Conservation (phyloP, 345 rosid genomes). For the Linum trigynum region DNA sequence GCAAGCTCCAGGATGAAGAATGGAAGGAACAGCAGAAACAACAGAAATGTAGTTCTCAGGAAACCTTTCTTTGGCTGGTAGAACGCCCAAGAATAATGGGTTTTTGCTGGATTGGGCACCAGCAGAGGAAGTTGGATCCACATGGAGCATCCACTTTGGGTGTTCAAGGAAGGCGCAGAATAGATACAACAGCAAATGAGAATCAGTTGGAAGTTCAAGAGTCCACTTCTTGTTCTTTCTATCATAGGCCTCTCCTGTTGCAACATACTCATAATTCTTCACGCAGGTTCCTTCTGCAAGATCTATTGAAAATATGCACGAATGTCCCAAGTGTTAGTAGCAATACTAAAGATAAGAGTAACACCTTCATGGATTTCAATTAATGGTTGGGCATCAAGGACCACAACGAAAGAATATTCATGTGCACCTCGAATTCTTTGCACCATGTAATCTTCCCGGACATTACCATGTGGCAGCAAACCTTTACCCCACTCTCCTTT, state of each 20-base stretch:
- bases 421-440: slow-evolving; percentile 62
- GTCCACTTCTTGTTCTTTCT: slow-evolving; percentile 66
- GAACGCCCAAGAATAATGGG: slow-evolving; percentile 68
- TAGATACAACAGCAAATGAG: slow-evolving; percentile 76
- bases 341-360: slow-evolving; percentile 1
- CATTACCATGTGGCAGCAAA: slow-evolving; percentile 66
- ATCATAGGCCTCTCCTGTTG: slow-evolving; percentile 56
- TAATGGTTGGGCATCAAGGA: slow-evolving; percentile 1
- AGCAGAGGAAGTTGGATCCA: slow-evolving; percentile 72
- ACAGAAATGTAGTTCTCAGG: slow-evolving; percentile 85
- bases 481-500: slow-evolving; percentile 95
- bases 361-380: neutral
- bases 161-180: slow-evolving; percentile 93
- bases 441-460: slow-evolving; percentile 63
- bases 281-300: slow-evolving; percentile 92
- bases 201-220: slow-evolving; percentile 78
- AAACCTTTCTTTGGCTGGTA: slow-evolving; percentile 85
- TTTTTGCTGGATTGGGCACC: slow-evolving; percentile 84
- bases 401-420: slow-evolving; percentile 2
- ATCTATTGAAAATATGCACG: slow-evolving; percentile 30
- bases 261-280: slow-evolving; percentile 77
- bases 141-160: slow-evolving; percentile 95
- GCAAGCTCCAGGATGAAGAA: slow-evolving; percentile 83
- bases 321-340: slow-evolving; percentile 2
- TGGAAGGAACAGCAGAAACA: slow-evolving; percentile 53